Evolutionary conservation across 108 stramenopile species (phyloP).

Genomic region (Aurantiochytrium sp.): DNA sequence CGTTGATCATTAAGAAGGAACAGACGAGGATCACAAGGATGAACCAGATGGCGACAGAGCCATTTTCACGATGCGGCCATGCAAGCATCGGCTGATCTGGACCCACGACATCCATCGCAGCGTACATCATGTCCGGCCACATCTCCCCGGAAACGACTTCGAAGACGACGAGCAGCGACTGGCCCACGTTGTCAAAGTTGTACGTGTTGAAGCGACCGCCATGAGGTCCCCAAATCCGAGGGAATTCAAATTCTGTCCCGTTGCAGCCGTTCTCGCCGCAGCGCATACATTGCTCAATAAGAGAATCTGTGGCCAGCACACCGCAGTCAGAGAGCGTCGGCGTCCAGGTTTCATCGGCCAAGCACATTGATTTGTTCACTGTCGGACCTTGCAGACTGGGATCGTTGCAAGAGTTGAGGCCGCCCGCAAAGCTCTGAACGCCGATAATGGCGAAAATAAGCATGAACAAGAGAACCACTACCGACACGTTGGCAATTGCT

Average conservation of each 20-base stretch:
- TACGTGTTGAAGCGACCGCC: background rate
- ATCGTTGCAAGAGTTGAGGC: slow-evolving; percentile 46
- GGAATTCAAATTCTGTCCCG: background rate
- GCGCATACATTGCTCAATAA: background rate
- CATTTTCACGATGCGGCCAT: slow-evolving; percentile 35
- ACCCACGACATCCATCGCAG: slow-evolving; percentile 27
- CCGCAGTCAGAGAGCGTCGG: background rate
- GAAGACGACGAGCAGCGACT: slow-evolving; percentile 40
- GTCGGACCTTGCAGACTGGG: background rate
- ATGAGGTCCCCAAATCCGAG: slow-evolving; percentile 5
- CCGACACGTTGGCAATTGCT: slow-evolving; percentile 46
- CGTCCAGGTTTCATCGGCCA: background rate
- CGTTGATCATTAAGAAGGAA: slow-evolving; percentile 60
- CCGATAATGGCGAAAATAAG: slow-evolving; percentile 62
- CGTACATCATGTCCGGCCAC: slow-evolving; percentile 43
- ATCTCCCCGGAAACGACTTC: slow-evolving; percentile 39
- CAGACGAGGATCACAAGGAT: slow-evolving; percentile 54
- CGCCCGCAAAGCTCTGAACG: slow-evolving; percentile 59
- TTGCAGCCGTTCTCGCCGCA: background rate
- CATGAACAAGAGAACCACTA: slow-evolving; percentile 47
- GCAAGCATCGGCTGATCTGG: background rate
- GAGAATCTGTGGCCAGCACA: background rate
- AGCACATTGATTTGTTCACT: background rate
- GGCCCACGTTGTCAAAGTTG: slow-evolving; percentile 46
- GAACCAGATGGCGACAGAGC: slow-evolving; percentile 33